phyloP scores from a whole-genome alignment of 2,329 filamentous ascomycete genomes.

The Penicillium capsulatum region DNA sequence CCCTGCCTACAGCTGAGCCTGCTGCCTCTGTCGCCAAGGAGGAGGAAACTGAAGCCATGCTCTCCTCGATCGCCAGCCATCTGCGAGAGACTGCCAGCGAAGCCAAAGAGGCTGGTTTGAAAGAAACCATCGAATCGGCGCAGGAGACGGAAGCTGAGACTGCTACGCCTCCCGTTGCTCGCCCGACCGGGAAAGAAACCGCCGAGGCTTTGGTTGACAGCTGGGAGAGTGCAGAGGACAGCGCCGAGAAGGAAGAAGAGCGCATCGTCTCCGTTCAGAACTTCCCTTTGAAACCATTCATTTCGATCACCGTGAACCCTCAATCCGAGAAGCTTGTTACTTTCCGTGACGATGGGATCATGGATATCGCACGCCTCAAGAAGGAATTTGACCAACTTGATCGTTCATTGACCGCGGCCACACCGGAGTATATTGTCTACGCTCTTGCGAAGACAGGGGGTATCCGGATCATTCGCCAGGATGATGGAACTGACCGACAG shows the following conservation, averaged over 20 bases:
- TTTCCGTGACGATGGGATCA: constrained; percentile 73
- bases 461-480: constrained; percentile 87
- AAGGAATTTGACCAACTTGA: constrained; percentile 98
- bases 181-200: constrained; percentile 55
- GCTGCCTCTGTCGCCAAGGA: constrained; percentile 29
- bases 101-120: constrained; percentile 51
- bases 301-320: constrained; percentile 69
- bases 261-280: constrained; percentile 77
- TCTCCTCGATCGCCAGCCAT: constrained; percentile 30
- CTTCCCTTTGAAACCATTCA: constrained; percentile 95
- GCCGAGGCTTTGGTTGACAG: constrained; percentile 66
- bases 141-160: constrained; percentile 44
- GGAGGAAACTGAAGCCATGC: constrained; percentile 35
- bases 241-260: constrained; percentile 62
- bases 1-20: constrained; percentile 43
- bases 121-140: constrained; percentile 39
- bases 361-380: constrained; percentile 91
- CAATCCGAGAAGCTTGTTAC: constrained; percentile 48
- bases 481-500: constrained; percentile 86
- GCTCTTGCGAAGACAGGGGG: constrained; percentile 91
- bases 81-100: constrained; percentile 42
- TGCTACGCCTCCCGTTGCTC: constrained; percentile 47
- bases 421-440: constrained; percentile 87
- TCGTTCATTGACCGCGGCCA: constrained; percentile 84
- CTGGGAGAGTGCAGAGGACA: constrained; percentile 80